Conservation (phyloP, 306 rosid species). For the Vicia sativa region DNA sequence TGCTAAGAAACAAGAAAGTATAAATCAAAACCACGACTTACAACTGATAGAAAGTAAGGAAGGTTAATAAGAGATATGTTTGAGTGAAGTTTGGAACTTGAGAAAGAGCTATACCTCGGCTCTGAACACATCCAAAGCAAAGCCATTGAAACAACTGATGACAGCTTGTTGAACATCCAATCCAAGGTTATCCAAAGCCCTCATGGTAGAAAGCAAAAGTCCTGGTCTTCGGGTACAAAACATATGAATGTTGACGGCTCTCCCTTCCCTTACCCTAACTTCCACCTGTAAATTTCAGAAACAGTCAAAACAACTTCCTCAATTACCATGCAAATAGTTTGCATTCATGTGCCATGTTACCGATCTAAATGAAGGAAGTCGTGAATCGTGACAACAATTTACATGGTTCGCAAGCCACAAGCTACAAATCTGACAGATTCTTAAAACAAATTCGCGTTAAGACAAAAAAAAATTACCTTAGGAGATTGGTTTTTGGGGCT, state of each 20-base stretch:
- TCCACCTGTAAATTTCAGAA: conserved; percentile 67
- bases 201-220: conserved; percentile 86
- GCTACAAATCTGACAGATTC: background rate
- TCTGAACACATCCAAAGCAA: conserved; percentile 91
- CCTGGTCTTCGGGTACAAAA: conserved; percentile 92
- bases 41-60: background rate
- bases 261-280: conserved; percentile 85
- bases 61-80: background rate
- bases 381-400: background rate
- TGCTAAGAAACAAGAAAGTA: conserved; percentile 43
- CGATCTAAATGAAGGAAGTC: background rate
- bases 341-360: conserved; percentile 8
- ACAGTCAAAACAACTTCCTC: conserved; percentile 29
- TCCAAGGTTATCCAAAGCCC: conserved; percentile 87
- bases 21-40: conserved; percentile 33
- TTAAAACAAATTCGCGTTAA: background rate
- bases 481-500: conserved; percentile 83
- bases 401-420: conserved; percentile 23
- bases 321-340: conserved; percentile 24
- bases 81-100: conserved; percentile 12
- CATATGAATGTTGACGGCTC: conserved; percentile 97
- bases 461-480: conserved; percentile 54
- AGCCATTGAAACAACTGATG: conserved; percentile 96
- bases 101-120: conserved; percentile 73
- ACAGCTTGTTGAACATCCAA: conserved; percentile 98